These are phyloP conservation scores for Neurospora sublineolata DNA, from an alignment of 495 filamentous ascomycete species.

Conservation along the genomic window DNA sequence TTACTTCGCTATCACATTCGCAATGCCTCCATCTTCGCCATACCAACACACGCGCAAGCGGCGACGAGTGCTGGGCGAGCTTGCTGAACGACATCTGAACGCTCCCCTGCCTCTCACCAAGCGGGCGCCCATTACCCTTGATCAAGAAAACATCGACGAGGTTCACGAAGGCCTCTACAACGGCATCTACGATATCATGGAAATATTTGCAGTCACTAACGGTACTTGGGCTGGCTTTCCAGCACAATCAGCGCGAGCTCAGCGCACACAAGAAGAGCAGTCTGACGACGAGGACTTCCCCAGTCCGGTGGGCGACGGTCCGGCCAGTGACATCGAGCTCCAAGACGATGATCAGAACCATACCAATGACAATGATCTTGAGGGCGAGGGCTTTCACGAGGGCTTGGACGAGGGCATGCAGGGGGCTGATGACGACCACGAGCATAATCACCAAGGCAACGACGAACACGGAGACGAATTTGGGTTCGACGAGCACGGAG, in stretches of 20 bases:
- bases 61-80: constrained; percentile 10
- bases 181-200: constrained; percentile 12
- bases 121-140: constrained; percentile 14
- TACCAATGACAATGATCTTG: background rate
- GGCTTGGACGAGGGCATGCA: constrained; percentile 1
- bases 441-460: constrained; percentile 11
- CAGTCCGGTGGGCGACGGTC: background rate
- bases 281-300: constrained; percentile 11
- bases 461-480: constrained; percentile 16
- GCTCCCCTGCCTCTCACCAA: constrained; percentile 1
- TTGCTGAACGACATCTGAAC: constrained; percentile 13
- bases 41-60: background rate
- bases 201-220: constrained; percentile 17
- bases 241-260: constrained; percentile 4
- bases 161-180: constrained; percentile 7
- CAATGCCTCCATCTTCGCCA: background rate
- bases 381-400: background rate
- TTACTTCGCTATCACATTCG: background rate
- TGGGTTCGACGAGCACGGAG: constrained; percentile 1
- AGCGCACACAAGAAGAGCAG: background rate
- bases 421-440: constrained; percentile 3
- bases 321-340: background rate
- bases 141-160: constrained; percentile 15
- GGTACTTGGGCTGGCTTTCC: background rate
- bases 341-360: background rate